These are phyloP conservation scores for Golubevia sp. DNA, from an alignment of 1,284 basidiomycete species.

Conservation along the genomic window DNA sequence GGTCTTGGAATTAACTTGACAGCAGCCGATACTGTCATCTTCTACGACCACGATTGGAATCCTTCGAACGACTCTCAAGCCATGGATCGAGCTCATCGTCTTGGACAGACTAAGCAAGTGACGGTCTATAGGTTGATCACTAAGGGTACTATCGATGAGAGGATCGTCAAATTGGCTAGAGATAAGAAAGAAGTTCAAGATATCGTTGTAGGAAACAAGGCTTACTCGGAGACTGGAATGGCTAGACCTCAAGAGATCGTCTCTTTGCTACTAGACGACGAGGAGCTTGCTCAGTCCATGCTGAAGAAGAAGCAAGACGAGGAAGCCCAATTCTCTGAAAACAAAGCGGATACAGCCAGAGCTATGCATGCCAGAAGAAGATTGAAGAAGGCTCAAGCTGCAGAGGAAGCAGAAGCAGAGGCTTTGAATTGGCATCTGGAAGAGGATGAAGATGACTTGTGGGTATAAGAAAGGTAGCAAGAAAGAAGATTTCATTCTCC, in stretches of 20 bases:
- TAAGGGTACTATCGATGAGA: slow-evolving; percentile 61
- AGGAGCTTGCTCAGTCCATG: slow-evolving; percentile 59
- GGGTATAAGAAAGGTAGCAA: background rate
- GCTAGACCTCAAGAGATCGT: slow-evolving; percentile 61
- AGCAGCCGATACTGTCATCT: slow-evolving; percentile 53
- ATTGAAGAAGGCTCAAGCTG: slow-evolving; percentile 36
- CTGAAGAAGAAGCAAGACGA: slow-evolving; percentile 29
- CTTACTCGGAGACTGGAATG: slow-evolving; percentile 59
- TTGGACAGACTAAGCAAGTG: slow-evolving; percentile 61
- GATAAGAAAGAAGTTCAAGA: slow-evolving; percentile 62
- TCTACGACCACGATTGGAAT: slow-evolving; percentile 62
- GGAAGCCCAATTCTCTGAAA: slow-evolving; percentile 49
- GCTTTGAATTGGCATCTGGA: slow-evolving; percentile 44
- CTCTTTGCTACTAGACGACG: slow-evolving; percentile 58
- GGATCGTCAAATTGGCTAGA: slow-evolving; percentile 57
- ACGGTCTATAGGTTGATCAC: slow-evolving; percentile 61
- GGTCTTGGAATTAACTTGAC: slow-evolving; percentile 61
- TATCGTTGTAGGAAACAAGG: slow-evolving; percentile 61
- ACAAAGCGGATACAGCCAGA: slow-evolving; percentile 53
- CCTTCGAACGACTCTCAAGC: slow-evolving; percentile 61
- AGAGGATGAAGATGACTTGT: slow-evolving; percentile 60
- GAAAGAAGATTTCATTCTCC: too few species aligned
- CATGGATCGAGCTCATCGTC: slow-evolving; percentile 61
- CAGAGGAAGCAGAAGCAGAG: slow-evolving; percentile 5
- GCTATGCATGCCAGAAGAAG: slow-evolving; percentile 50